Evolutionary conservation across 805 yeast genomes (phyloP), one percentile per base, ranked within the genome.

Genomic region (Tetrapisispora phaffii): DNA sequence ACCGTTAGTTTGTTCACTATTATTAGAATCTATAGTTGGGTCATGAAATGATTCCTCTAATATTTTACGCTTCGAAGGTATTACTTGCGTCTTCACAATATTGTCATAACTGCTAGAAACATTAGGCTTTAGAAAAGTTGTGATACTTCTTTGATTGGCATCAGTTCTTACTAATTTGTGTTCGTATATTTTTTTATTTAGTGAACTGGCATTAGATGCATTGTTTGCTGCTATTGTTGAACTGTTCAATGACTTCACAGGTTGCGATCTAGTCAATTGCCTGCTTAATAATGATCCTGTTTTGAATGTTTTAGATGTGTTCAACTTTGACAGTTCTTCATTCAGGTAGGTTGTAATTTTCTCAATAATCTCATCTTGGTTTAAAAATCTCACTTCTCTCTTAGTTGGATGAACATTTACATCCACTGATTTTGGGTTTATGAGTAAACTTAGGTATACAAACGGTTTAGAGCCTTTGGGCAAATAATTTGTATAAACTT

Each of bases 351-450:
- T 60, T 28, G 81, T 70, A 2, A 89, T 70, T 31, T 57, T 53
- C 34, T 80, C 87, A 10, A 85, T 74, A 19, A 93, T 87, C 57
- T 89, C 97, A 38, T 83, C 93, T 55, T 93, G 97, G 59, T 79
- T 64, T 31, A 93, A 66, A 58, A 93, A 88, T 36, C 94, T 62
- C 2, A 93, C 97, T 55, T 90, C 97, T 47, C 90, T 73, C 54
- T 93, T 93, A 0, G 97, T 90, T 0, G 98, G 98, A 58, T 93
- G 98, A 13, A 93, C 81, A 59, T 93, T 93, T 15, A 93, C 97
- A 60, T 93, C 98, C 7, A 93, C 72, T 48, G 81, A 80, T 29
- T 65, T 66, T 0, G 96, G 85, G 20, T 72, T 68, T 2, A 93
- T 77, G 17, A 68, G 67, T n/a, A 93, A 59, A 40, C 85, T 72